Evolutionary conservation across 345 rosid genomes (phyloP), one percentile per base, ranked within the genome.

Genomic region (Heritiera fomes): DNA sequence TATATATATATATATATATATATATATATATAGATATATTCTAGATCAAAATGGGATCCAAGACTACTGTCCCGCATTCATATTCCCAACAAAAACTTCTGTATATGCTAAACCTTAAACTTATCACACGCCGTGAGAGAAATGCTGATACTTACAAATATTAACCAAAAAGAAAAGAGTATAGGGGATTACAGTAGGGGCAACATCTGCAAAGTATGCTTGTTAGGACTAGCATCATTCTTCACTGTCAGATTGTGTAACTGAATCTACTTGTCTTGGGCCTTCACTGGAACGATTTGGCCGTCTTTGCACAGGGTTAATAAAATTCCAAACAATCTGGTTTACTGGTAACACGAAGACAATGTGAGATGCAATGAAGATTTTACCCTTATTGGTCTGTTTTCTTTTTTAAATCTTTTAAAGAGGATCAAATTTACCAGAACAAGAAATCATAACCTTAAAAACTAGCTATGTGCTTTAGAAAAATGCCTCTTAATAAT

Each of bases 261-360:
- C 80, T 14, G 80, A 77, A 68, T 17, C 34, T 41, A 17, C 41
- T 30, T 30, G n/a, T 43, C 74, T 66, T 7, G 67, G 46, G 46
- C 74, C 65, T 68, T 77, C 66, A 2, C 55, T 77, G 75, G 74
- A 46, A 55, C 12, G 40, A 53, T 34, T 15, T 66, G 66, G 23
- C 32, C 8, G 65, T 28, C 75, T 56, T 67, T 77, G 80, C 55
- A 6, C 75, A n/a, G 75, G 55, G 43, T 41, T 20, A 40, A 75
- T 30, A 56, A 50, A 12, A 75, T 67, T 11, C 7, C 58, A 56
- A 61, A 75, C 73, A 32, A 76, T 20, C 65, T 64, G 77, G 23
- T 81, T 80, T 65, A 80, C 85, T 82, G 83, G n/a, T 17, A 32
- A 59, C 3, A 43, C 20, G 17, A 30, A 69, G 20, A 66, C 59